Evolutionary conservation across 768 basidiomycete species (phyloP).

Genomic region (Boletus sp.): DNA sequence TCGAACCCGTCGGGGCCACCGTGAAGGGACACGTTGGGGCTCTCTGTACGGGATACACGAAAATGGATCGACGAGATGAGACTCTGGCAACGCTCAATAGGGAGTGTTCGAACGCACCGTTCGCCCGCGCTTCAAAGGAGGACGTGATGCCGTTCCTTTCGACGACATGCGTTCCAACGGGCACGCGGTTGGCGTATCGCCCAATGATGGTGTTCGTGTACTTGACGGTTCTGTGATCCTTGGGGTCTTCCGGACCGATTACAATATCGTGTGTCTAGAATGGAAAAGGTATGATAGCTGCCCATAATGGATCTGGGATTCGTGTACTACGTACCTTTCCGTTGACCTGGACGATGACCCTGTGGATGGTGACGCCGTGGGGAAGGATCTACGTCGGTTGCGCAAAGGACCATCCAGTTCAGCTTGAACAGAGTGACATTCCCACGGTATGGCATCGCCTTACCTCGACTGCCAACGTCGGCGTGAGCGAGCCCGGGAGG

Average conservation of each 20-base stretch:
- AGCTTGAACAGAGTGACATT: neutral
- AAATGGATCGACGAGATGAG: conserved; percentile 9
- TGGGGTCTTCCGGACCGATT: conserved; percentile 64
- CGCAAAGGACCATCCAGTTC: neutral
- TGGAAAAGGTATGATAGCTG: neutral
- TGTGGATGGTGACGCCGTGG: conserved; percentile 65
- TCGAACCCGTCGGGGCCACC: conserved; percentile 71
- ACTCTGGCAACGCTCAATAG: no score
- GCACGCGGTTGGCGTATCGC: conserved; percentile 69
- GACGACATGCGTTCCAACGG: conserved; percentile 51
- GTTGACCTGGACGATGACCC: conserved; percentile 59
- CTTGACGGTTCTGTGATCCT: conserved; percentile 55
- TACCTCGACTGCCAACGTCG: conserved; percentile 63
- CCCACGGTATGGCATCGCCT: conserved; percentile 11
- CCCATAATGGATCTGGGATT: neutral
- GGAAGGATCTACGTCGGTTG: conserved; percentile 51
- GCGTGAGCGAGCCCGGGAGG: conserved; percentile 48
- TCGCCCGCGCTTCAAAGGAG: conserved; percentile 42
- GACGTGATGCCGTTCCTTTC: conserved; percentile 52
- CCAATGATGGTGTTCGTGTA: conserved; percentile 75
- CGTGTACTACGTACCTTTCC: conserved; percentile 46
- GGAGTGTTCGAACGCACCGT: conserved; percentile 25
- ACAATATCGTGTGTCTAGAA: conserved; percentile 71
- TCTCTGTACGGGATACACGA: conserved; percentile 33
- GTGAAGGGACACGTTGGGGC: conserved; percentile 60